Evolutionary conservation across 805 yeast species (phyloP), one percentile per base, ranked within the genome.

Genomic region (Zygotorulaspora sp.): DNA sequence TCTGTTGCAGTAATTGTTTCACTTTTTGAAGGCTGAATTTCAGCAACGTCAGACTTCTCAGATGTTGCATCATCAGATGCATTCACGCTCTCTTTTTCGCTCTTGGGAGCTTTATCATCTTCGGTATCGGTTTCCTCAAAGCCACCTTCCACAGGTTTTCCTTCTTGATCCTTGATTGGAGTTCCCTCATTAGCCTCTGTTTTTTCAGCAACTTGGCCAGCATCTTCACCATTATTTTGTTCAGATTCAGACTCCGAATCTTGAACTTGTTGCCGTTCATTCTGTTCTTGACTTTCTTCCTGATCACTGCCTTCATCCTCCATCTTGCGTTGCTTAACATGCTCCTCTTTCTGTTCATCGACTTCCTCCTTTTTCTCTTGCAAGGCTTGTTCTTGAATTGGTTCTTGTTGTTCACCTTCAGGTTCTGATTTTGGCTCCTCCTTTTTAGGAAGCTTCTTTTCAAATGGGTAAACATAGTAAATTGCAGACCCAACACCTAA

Each of bases 261-360:
- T 21, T 23, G 39, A 8, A 12, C 19, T 21, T 23, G 30, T 2
- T 23, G 14, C n/a, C 17, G 14, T 14, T 25, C 24, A 10, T 30
- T 15, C 21, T 29, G 16, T 5, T 44, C 58, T 30, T 44, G 54
- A 12, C 22, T 34, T 28, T 41, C 38, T 10, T 30, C 35, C 16
- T 43, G 40, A 12, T 12, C 18, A 13, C 35, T 18, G 1, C 21
- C 26, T 14, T 32, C 35, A 12, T 30, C 30, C 6, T 14, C 40
- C 9, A 25, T 14, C 12, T 18, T 21, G 7, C 10, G 7, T 10
- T 21, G 23, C 23, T 8, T 8, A 8, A 8, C 23, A 8, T 21
- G 23, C 12, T 32, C 34, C 14, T 35, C 35, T 4, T 8, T 35
- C 13, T 22, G 34, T 15, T 33, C 35, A 4, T 22, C 16, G 22